Conservation (phyloP, 306 rosid species). For the Herpetospermum pedunculosum region DNA sequence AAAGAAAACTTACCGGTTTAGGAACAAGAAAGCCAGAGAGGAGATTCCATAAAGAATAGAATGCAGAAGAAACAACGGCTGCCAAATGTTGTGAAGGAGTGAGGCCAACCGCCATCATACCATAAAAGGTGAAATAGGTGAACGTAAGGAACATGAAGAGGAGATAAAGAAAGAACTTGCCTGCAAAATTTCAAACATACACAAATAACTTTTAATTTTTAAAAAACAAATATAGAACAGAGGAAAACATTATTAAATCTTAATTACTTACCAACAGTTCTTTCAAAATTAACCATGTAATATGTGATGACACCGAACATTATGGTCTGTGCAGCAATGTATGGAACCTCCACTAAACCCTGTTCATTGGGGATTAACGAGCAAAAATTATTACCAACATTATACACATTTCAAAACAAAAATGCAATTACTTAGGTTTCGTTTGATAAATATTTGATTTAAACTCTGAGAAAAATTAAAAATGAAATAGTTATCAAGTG, state of each 20-base stretch:
- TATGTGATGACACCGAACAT: constrained; percentile 65
- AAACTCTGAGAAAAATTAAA: no score
- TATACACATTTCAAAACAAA: no score
- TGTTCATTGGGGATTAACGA: constrained; percentile 22
- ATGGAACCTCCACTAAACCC: constrained; percentile 94
- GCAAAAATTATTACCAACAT: no score
- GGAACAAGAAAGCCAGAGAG: constrained; percentile 91
- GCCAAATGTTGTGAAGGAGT: constrained; percentile 72
- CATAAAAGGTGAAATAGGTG: constrained; percentile 90
- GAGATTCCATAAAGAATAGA: constrained; percentile 92
- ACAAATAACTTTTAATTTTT: no score
- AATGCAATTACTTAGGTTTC: no score
- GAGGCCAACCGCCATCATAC: constrained; percentile 91
- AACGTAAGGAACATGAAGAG: constrained; percentile 88
- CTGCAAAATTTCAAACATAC: constrained; percentile 30
- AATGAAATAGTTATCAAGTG: no score
- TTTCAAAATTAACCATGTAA: constrained; percentile 67
- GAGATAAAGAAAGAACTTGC: constrained; percentile 57
- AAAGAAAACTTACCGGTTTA: constrained; percentile 44
- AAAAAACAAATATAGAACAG: background rate
- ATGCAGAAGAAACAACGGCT: constrained; percentile 85
- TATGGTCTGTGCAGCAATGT: constrained; percentile 57
- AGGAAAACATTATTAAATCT: background rate
- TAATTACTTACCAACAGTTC: constrained; percentile 32
- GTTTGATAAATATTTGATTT: no score